Evolutionary conservation across 768 basidiomycete species (phyloP), one percentile per base, ranked within the genome.

Genomic region (Boletus subcaerulescens): DNA sequence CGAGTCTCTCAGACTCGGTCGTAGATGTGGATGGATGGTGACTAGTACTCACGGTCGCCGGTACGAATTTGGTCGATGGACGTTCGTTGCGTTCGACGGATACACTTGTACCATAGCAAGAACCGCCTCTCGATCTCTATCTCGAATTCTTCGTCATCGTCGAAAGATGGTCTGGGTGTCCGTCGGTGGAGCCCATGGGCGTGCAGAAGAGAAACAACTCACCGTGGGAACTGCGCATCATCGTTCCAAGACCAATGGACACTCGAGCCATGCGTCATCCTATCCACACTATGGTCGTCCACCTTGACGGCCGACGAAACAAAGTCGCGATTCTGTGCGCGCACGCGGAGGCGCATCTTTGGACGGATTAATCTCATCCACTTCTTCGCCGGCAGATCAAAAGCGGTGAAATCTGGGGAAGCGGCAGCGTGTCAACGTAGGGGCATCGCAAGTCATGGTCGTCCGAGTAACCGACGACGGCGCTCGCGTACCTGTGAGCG

Each of bases 11-110:
- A 33, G 33, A 33, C 33, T 35, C 33, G 15, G 18, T 11, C 24
- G 4, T 7, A 9, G 14, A 11, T 35, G 17, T 18, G n/a, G 14
- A 39, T 39, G 15, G 17, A n/a, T n/a, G 6, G 15, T 12, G 17
- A 39, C 17, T 39, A n/a, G 38, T 22, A 52, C 64, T 48, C 52
- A 65, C 64, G 33, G 20, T 56, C 13, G 18, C 54, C 65, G 9
- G 56, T 61, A 14, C 65, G 64, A 3, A 65, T 39, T 61, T 67
- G 62, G 29, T 65, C 65, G n/a, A 67, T 44, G 17, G 58, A 54
- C 39, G 45, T 46, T 14, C 43, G 58, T 8, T 51, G 53, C 45
- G 65, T 68, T 41, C 66, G 65, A 46, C 66, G 60, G 36, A 66
- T 63, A 22, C 65, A 68, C 50, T 43, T 60, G 58, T 65, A 66